These are phyloP conservation scores for Botrytis tulipae DNA, from an alignment of 2,329 filamentous ascomycete genomes.

Conservation along the genomic window DNA sequence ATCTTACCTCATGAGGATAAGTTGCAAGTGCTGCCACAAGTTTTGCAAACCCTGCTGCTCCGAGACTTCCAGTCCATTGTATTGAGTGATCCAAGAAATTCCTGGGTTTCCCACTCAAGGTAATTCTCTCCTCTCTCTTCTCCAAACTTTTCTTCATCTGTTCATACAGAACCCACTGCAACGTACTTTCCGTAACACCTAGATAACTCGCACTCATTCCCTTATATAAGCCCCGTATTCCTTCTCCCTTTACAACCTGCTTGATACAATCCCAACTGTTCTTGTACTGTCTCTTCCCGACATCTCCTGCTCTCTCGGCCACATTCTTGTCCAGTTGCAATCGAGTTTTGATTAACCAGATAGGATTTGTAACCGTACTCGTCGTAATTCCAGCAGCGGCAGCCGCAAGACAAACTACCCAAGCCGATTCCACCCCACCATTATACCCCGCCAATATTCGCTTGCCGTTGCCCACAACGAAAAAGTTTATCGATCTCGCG, in stretches of 20 bases:
- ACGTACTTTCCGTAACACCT: constrained; percentile 82
- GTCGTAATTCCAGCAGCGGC: constrained; percentile 79
- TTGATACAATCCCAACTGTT: constrained; percentile 86
- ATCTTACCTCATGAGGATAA: constrained; percentile 83
- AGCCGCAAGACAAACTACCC: constrained; percentile 76
- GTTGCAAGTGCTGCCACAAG: constrained; percentile 79
- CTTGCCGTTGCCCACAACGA: constrained; percentile 90
- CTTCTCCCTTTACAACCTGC: constrained; percentile 79
- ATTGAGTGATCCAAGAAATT: constrained; percentile 72
- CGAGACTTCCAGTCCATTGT: constrained; percentile 74
- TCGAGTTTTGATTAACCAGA: constrained; percentile 94
- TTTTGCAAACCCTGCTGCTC: constrained; percentile 80
- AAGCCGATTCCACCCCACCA: constrained; percentile 69
- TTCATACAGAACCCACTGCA: constrained; percentile 95
- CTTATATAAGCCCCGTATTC: constrained; percentile 79
- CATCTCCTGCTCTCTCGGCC: constrained; percentile 56
- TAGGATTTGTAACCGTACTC: constrained; percentile 89
- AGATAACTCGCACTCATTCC: constrained; percentile 90
- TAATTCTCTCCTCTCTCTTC: constrained; percentile 58
- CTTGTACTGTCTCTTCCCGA: constrained; percentile 66
- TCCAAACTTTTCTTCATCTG: constrained; percentile 78
- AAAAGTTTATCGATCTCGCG: constrained; percentile 90
- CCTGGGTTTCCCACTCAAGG: constrained; percentile 58
- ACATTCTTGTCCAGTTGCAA: constrained; percentile 88
- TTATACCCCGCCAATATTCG: constrained; percentile 72